Percentiles rank a stretch among this genome's conserved stretches.
Evolutionary conservation across 495 filamentous ascomycete genomes (phyloP).

Genomic region (Aspergillus sclerotiicarbonarius): DNA sequence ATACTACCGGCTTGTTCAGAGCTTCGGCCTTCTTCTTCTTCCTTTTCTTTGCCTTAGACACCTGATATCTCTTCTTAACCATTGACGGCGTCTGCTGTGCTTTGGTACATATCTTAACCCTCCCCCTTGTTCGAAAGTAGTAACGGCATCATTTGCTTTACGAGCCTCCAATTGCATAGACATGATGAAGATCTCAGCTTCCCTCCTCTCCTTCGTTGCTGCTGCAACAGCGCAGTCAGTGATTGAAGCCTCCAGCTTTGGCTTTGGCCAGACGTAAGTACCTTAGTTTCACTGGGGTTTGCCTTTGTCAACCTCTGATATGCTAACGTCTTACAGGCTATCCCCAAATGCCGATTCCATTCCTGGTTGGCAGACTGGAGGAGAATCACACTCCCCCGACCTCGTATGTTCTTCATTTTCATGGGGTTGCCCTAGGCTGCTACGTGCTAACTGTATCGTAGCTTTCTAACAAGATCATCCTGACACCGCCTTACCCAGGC

Average conservation of each 20-base stretch:
- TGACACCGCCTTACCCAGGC: conserved; percentile 86
- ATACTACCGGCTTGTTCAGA: neutral
- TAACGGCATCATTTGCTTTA: conserved; percentile 3
- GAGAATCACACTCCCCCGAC: conserved; percentile 67
- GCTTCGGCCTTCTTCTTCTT: neutral
- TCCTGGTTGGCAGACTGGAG: conserved; percentile 66
- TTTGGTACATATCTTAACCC: neutral
- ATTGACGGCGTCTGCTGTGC: neutral
- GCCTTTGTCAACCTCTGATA: neutral
- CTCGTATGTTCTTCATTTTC: conserved; percentile 38
- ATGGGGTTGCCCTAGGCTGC: no score
- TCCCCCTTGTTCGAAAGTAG: neutral
- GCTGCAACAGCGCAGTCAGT: conserved; percentile 59
- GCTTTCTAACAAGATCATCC: conserved; percentile 86
- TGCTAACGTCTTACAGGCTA: conserved; percentile 44
- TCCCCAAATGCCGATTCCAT: conserved; percentile 56
- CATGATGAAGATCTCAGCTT: conserved; percentile 40
- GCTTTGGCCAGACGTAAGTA: conserved; percentile 60
- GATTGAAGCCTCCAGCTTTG: conserved; percentile 73
- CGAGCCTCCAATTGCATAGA: conserved; percentile 16
- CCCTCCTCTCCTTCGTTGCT: conserved; percentile 50
- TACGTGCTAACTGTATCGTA: conserved; percentile 18
- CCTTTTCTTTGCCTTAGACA: neutral
- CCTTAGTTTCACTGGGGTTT: neutral
- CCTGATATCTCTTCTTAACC: conserved; percentile 1